A percentile compares a stretch with the other conserved stretches of the same genome.
Evolutionary conservation across 768 basidiomycete species (phyloP).

Genomic region (Boletus subparvulus): DNA sequence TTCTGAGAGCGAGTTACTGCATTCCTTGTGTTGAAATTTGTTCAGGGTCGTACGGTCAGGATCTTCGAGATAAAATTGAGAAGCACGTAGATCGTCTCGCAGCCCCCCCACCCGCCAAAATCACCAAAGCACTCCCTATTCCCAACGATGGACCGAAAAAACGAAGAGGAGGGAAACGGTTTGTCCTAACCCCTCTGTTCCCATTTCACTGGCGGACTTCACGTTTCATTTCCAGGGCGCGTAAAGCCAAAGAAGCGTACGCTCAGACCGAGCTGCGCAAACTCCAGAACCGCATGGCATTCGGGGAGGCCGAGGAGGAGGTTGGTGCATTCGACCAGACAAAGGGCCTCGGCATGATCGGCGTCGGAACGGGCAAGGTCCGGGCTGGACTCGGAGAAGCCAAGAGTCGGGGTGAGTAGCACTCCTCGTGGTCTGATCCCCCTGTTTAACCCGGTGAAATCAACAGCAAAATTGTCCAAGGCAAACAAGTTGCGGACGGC

Average conservation of each 20-base stretch:
- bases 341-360: constrained; percentile 98
- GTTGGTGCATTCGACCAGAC: constrained; percentile 96
- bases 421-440: background rate
- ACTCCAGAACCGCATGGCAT: constrained; percentile 94
- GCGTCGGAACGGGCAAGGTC: constrained; percentile 82
- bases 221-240: constrained; percentile 54
- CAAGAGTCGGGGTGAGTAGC: constrained; percentile 78
- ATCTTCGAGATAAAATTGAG: constrained; percentile 84
- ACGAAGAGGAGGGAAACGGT: constrained; percentile 94
- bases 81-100: constrained; percentile 88
- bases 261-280: constrained; percentile 96
- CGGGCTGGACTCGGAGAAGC: constrained; percentile 84
- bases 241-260: constrained; percentile 98
- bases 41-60: constrained; percentile 75
- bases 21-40: background rate
- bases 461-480: constrained; percentile 90
- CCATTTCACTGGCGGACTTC: background rate
- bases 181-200: constrained; percentile 18
- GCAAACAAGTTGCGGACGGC: constrained; percentile 89
- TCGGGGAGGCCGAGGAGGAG: constrained; percentile 94
- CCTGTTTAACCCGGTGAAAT: constrained; percentile 1
- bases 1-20: background rate
- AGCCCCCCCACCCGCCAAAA: constrained; percentile 92
- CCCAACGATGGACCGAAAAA: constrained; percentile 97
- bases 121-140: constrained; percentile 88